A percentile compares a stretch with the other conserved stretches of the same genome.
Evolutionary conservation across 768 basidiomycete species (phyloP).

Genomic region (Podaxis mareebaensis): DNA sequence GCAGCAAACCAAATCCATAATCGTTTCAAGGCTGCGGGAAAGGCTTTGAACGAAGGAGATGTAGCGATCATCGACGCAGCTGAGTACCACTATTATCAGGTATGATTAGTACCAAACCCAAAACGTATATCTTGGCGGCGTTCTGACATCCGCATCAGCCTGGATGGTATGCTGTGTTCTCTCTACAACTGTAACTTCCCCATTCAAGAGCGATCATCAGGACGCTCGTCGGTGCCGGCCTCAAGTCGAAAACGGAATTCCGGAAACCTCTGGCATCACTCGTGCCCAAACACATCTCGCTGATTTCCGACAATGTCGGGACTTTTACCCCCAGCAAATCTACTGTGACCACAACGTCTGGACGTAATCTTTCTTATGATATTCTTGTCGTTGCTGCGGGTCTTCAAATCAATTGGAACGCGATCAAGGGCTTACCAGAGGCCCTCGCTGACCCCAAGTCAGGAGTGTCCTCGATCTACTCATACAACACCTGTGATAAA

Average conservation of each 20-base stretch:
- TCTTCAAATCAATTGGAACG: slow-evolving; percentile 82
- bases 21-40: slow-evolving; percentile 70
- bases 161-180: slow-evolving; percentile 65
- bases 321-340: slow-evolving; percentile 77
- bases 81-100: slow-evolving; percentile 84
- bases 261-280: slow-evolving; percentile 65
- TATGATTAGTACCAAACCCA: slow-evolving; percentile 27
- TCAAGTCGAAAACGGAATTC: slow-evolving; percentile 69
- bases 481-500: slow-evolving; percentile 87
- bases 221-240: slow-evolving; percentile 92
- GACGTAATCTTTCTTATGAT: slow-evolving; percentile 77
- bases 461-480: slow-evolving; percentile 91
- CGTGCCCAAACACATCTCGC: slow-evolving; percentile 72
- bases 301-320: slow-evolving; percentile 69
- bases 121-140: not conserved
- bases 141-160: slow-evolving; percentile 40
- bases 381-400: slow-evolving; percentile 87
- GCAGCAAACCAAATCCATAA: slow-evolving; percentile 89
- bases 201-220: slow-evolving; percentile 35
- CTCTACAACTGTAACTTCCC: not conserved
- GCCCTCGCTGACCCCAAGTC: slow-evolving; percentile 78
- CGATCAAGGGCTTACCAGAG: slow-evolving; percentile 67
- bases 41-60: slow-evolving; percentile 69
- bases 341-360: slow-evolving; percentile 69
- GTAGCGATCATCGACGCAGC: slow-evolving; percentile 85